Base-by-base conservation (phyloP, 1,284 basidiomycete species). In the Ceratobasidium papillatum region DNA sequence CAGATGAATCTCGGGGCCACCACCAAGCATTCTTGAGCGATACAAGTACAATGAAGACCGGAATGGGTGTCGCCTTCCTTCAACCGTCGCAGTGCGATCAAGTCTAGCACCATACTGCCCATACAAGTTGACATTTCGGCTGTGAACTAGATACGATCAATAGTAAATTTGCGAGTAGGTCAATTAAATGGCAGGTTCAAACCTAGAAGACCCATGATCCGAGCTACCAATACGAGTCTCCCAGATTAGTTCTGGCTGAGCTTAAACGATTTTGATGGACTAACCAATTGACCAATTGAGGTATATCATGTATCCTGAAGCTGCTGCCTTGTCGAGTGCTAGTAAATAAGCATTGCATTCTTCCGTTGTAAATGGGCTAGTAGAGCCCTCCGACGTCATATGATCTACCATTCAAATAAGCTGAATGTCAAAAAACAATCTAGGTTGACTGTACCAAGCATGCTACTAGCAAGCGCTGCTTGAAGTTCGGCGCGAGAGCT, bases 41-140 rank as follows among this genome's bases (percentile, higher is more conserved):
- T 63, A 56, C n/a, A 74, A 22, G 14, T 64, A 74, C 17, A 34
- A 19, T 0, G 59, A 43, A 1, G 49, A 43, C 1, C 72, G 72
- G 11, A 17, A 34, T 2, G 72, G 72, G 25, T 63, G 72, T n/a
- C 61, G 47, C 19, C 61, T 74, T 38, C 61, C 72, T 56, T 74
- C 72, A 0, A 74, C 72, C 9, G 72, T 74, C 5, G 72, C 72
- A 0, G 72, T 74, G 1, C 76, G 68, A 47, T 77, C 76, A 22
- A 77, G 52, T 27, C 76, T 30, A 12, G 76, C 66, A 3, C 69
- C 66, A 27, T 64, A 65, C 32, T 75, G 54, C 1, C 76, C 76
- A 27, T 68, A 77, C 19, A 73, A 25, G 45, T 77, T 77, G 9
- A 77, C 74, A 49, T 77, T 75, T 32, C 76, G 61, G 36, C 74